Conservation (phyloP, 2,329 filamentous ascomycete genomes). For the Lecanicillium sp. region DNA sequence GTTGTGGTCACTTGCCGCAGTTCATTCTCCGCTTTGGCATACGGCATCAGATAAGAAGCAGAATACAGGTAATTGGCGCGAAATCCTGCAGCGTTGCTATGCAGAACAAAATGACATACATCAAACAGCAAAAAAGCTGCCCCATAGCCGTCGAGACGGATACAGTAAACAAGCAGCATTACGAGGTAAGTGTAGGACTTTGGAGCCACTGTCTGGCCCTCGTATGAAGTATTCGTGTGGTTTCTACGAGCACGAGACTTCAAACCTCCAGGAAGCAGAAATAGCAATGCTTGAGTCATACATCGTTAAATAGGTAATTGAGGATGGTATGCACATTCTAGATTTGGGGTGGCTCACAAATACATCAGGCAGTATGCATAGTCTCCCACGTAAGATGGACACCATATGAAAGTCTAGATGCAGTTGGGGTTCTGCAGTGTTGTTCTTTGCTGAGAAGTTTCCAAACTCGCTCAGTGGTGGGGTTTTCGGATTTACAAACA, state of each 20-base stretch:
- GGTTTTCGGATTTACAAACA: constrained; percentile 62
- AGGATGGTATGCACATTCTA: constrained; percentile 55
- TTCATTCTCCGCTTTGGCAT: too few relatives aligned
- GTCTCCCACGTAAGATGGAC: background rate
- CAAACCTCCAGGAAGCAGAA: constrained; percentile 60
- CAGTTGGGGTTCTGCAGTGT: constrained; percentile 60
- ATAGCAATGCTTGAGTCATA: constrained; percentile 59
- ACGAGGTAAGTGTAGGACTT: constrained; percentile 63
- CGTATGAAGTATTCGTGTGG: constrained; percentile 67
- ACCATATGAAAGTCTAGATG: too few relatives aligned
- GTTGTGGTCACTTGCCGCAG: too few relatives aligned
- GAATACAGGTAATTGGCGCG: too few relatives aligned
- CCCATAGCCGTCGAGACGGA: constrained; percentile 59
- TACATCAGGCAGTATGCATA: background rate
- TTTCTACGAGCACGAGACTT: constrained; percentile 54
- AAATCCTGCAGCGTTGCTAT: too few relatives aligned
- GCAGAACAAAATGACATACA: too few relatives aligned
- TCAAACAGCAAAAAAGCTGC: too few relatives aligned
- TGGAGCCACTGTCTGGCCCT: constrained; percentile 55
- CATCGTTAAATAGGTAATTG: constrained; percentile 51
- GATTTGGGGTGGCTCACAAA: constrained; percentile 48
- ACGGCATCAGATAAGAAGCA: too few relatives aligned
- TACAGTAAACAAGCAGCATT: constrained; percentile 63
- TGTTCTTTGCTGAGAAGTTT: constrained; percentile 60
- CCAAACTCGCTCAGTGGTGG: constrained; percentile 56